phyloP scores from a whole-genome alignment of 352 stramenopile species.

The Pythium rhizo-oryzae region DNA sequence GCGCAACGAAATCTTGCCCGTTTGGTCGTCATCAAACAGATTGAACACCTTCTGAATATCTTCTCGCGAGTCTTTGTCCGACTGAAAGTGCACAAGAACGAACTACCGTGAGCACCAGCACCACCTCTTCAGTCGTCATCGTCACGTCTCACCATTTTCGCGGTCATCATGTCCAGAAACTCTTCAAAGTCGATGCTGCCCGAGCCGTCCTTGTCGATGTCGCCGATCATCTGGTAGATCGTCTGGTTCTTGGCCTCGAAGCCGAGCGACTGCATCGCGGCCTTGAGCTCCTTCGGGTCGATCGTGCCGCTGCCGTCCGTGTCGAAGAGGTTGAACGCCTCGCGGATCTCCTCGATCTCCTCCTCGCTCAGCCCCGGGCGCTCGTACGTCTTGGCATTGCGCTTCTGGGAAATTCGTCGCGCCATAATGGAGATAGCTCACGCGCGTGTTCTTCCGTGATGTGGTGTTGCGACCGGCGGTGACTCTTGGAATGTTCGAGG shows the following conservation, averaged over 20 bases:
- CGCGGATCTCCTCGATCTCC: constrained; percentile 96
- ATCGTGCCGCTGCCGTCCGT: constrained; percentile 97
- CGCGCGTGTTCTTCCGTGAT: background rate
- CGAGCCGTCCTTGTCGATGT: constrained; percentile 96
- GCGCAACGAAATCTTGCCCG: constrained; percentile 95
- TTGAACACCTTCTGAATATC: constrained; percentile 97
- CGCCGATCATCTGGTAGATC: constrained; percentile 97
- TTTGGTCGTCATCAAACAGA: constrained; percentile 98
- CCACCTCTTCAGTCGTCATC: background rate
- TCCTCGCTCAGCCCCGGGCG: constrained; percentile 90
- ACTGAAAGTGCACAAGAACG: constrained; percentile 36
- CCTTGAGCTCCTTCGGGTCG: constrained; percentile 97
- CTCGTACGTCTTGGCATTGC: constrained; percentile 93
- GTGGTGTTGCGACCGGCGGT: background rate
- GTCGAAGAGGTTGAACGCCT: constrained; percentile 98
- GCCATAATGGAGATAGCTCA: constrained; percentile 38
- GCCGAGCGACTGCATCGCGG: constrained; percentile 95
- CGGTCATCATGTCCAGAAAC: constrained; percentile 97
- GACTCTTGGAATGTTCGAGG: constrained; percentile 22
- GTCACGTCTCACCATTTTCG: constrained; percentile 84
- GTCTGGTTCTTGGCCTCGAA: constrained; percentile 98
- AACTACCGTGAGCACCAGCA: background rate
- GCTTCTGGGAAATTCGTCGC: constrained; percentile 76
- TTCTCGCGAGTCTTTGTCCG: constrained; percentile 95
- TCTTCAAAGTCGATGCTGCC: constrained; percentile 97